Evolutionary conservation across 106 monocot species (phyloP), one percentile per base, ranked within the genome.

Genomic region (Dioscorea alata): DNA sequence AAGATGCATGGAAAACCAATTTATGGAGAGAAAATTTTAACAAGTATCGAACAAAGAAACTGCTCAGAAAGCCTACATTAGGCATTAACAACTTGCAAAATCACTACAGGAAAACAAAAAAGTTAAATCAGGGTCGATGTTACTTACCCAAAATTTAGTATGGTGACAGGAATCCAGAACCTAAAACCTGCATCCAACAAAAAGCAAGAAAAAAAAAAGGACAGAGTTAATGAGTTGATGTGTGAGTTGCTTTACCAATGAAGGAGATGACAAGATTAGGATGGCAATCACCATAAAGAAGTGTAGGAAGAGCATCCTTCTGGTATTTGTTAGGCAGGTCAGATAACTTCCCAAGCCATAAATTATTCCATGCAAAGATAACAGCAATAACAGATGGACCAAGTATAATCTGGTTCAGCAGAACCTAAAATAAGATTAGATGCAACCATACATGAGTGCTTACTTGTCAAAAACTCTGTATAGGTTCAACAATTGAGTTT

Each of bases 341-440:
- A 19, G 89, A 72, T 56, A 99, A 49, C 56, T 90, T 92, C 62
- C 85, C 81, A 42, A 74, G 75, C 92, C 97, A 92, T 58, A 99
- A 62, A 79, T 81, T 90, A 68, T 92, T 89, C 97, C 97, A 99
- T 61, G 92, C 97, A 85, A 99, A 99, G 67, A 93, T 68, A 24
- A 99, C 85, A 77, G 89, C 92, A 82, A 99, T 92, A 59, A 99
- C 97, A 78, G 84, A 90, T 67, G 97, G 97, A 69, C 92, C 97
- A 83, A 92, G 92, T 8, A 89, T 77, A 79, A 99, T 81, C 71
- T 99, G 97, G 71, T 99, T 99, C 57, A 99, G 42, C 32, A 87
- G 25, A 78, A 99, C 97, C 97, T 95, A 79, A 49, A 54, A 61
- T 60, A 59, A 42, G 50, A 66, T 62, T 15, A 70, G 33, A 18